Conservation (phyloP, 129 eudicot species). For the Escallonia herrerae region DNA sequence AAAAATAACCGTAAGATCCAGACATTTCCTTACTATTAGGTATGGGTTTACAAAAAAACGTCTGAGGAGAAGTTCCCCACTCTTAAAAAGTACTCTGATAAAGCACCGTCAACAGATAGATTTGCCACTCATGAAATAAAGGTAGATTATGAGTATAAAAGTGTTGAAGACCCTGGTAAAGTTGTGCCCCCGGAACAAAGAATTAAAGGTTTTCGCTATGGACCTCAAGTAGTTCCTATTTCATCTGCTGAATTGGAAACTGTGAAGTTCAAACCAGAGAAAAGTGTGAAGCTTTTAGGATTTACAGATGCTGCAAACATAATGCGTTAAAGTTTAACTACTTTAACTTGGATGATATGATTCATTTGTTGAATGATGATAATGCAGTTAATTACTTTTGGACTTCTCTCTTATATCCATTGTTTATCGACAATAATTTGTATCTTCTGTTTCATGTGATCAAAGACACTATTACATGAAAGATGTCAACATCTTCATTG, state of each 20-base stretch:
- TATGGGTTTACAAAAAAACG: conserved; percentile 98
- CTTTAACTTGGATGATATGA: no score
- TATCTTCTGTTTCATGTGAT: conserved; percentile 14
- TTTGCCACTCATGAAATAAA: conserved; percentile 92
- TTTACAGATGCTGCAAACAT: conserved; percentile 81
- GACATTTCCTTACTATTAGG: conserved; percentile 36
- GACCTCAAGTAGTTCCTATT: conserved; percentile 96
- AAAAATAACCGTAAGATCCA: conserved; percentile 5
- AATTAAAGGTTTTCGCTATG: conserved; percentile 89
- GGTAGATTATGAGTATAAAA: conserved; percentile 83
- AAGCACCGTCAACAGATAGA: conserved; percentile 86
- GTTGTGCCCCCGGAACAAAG: conserved; percentile 97
- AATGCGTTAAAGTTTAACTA: conserved; percentile 32
- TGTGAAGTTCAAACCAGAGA: conserved; percentile 89
- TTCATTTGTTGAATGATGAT: no score
- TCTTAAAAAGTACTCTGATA: conserved; percentile 85
- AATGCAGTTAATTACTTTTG: not conserved
- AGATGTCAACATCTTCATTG: conserved; percentile 84
- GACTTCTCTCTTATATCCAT: not conserved
- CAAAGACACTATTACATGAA: conserved; percentile 87
- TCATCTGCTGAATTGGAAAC: conserved; percentile 87
- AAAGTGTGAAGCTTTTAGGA: conserved; percentile 90
- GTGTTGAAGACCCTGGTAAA: conserved; percentile 49
- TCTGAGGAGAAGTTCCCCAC: conserved; percentile 87
- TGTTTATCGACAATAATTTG: not conserved